phyloP scores from a whole-genome alignment of 371 early-diverging fungal genomes.

The Dinochytrium kinnereticum region DNA sequence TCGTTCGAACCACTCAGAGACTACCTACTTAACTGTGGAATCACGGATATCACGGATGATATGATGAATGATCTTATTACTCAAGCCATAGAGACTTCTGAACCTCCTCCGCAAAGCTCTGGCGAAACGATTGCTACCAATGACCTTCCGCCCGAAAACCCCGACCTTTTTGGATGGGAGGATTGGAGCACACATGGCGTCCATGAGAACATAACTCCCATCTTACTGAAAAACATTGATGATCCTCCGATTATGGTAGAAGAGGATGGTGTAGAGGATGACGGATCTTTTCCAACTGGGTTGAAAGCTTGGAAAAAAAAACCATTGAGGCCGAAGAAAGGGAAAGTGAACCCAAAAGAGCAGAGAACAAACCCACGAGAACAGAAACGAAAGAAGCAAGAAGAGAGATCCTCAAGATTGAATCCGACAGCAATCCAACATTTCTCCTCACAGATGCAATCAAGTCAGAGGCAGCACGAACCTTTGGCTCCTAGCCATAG shows the following conservation, averaged over 20 bases:
- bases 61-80: conserved; percentile 10
- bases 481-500: no score
- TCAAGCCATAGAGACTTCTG: neutral
- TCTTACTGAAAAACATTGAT: no score
- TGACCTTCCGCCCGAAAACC: neutral
- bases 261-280: no score
- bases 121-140: neutral
- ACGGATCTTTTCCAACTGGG: no score
- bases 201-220: no score
- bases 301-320: neutral
- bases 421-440: no score
- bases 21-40: neutral
- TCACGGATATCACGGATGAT: neutral
- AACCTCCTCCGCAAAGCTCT: neutral
- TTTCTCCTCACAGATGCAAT: no score
- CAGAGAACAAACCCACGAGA: neutral
- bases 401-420: neutral
- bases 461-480: no score
- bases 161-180: neutral
- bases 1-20: neutral
- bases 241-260: no score
- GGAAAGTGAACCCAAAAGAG: neutral
- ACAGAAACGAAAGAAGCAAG: neutral
- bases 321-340: neutral
- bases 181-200: neutral